Base-by-base conservation (phyloP, 768 basidiomycete genomes). In the Kwoniella pini region DNA sequence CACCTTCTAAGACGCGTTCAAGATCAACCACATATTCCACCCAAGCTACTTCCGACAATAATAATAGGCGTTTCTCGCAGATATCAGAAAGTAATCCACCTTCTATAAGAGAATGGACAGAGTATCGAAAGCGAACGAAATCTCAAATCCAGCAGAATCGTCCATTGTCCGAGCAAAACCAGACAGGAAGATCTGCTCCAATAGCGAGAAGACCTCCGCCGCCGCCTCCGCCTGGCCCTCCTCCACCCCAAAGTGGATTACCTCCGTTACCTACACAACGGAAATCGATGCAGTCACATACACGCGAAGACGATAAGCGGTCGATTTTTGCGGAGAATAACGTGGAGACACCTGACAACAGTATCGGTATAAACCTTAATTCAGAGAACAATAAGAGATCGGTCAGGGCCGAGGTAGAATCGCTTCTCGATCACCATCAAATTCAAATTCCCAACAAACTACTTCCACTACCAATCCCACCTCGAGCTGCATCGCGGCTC, bases 401-500 rank as follows among this genome's bases (percentile, higher is more conserved):
- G 45, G 45, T 46, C 9, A 28, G 19, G 22, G 6, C 45, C 45
- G 45, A 12, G 27, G 7, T n/a, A 43, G 40, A 15, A 15, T 36
- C 7, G 7, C 7, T 36, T 15, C 33, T 15, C 33, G 33, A 36
- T 36, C 33, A 7, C 7, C 33, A 36, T 36, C 40, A 19, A 42
- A 19, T 42, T 17, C 40, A 13, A 19, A 13, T 12, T 42, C 40
- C 19, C 40, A 42, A 19, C 19, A 6, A 9, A 12, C 19, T 5
- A 33, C 30, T 30, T 4, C 48, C 54, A 3, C 55, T 45, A 19
- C 54, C 54, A 7, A 57, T 57, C 19, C 55, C 55, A 38, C 55
- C 55, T 48, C 55, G 55, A 26, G 46, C 55, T 24, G 55, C 55
- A 21, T 46, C 44, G 24, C 55, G 55, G 26, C 30, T 50, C 3